phyloP scores from a whole-genome alignment of 2,329 filamentous ascomycete species.

The Aspergillus unguis region DNA sequence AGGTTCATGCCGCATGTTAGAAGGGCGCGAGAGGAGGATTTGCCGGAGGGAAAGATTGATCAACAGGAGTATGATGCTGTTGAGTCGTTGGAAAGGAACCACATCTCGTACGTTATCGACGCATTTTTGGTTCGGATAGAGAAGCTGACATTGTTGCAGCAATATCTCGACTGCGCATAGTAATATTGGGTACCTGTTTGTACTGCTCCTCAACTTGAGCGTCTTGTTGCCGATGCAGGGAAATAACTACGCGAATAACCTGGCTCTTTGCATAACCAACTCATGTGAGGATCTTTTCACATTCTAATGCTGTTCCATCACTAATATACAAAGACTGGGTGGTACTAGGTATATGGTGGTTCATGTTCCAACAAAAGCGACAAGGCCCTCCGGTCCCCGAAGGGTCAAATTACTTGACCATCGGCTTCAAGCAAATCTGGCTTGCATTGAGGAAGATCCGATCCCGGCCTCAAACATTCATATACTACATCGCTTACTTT shows the following conservation, averaged over 20 bases:
- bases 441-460: slow-evolving; percentile 38
- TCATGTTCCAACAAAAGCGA: slow-evolving; percentile 41
- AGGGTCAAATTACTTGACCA: slow-evolving; percentile 39
- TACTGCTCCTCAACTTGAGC: slow-evolving; percentile 39
- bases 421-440: slow-evolving; percentile 44
- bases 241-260: slow-evolving; percentile 38
- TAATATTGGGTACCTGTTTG: slow-evolving; percentile 43
- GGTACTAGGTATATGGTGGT: slow-evolving; percentile 43
- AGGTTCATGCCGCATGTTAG: slow-evolving; percentile 42
- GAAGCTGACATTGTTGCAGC: slow-evolving; percentile 19
- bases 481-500: slow-evolving; percentile 44
- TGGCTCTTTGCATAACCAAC: slow-evolving; percentile 42
- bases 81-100: slow-evolving; percentile 42
- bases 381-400: slow-evolving; percentile 40
- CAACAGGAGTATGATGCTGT: slow-evolving; percentile 41
- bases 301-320: neutral
- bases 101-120: slow-evolving; percentile 32
- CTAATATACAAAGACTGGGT: slow-evolving; percentile 36
- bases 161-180: slow-evolving; percentile 44
- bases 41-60: slow-evolving; percentile 37
- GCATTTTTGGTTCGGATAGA: neutral
- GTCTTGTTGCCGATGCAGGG: slow-evolving; percentile 38
- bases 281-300: slow-evolving; percentile 30
- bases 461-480: slow-evolving; percentile 40
- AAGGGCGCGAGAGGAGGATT: slow-evolving; percentile 41